Evolutionary conservation across 345 rosid species (phyloP).

Genomic region (Cardamine resedifolia): DNA sequence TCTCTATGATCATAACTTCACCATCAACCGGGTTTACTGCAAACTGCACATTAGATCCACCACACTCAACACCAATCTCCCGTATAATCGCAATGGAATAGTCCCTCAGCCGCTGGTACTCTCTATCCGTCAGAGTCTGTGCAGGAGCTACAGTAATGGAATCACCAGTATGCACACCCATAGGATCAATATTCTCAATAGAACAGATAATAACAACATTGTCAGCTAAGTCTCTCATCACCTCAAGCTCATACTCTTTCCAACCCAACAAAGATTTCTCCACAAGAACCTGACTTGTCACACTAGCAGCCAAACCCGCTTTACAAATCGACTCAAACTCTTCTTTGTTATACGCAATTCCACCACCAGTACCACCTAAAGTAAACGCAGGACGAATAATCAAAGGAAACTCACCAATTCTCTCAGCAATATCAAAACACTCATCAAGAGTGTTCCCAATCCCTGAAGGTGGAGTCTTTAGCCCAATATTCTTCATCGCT

Average conservation of each 20-base stretch:
- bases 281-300: constrained; percentile 84
- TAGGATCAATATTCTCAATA: constrained; percentile 94
- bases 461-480: constrained; percentile 94
- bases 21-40: constrained; percentile 95
- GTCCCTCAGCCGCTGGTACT: constrained; percentile 92
- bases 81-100: constrained; percentile 82
- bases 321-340: constrained; percentile 87
- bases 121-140: constrained; percentile 90
- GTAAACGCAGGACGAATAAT: constrained; percentile 97
- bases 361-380: constrained; percentile 96
- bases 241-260: constrained; percentile 98
- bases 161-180: constrained; percentile 99
- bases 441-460: constrained; percentile 82
- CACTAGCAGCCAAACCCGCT: constrained; percentile 83
- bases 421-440: constrained; percentile 65
- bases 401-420: constrained; percentile 91
- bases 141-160: constrained; percentile 99
- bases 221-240: constrained; percentile 96
- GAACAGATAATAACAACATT: constrained; percentile 97
- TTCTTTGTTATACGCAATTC: constrained; percentile 91
- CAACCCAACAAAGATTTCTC: constrained; percentile 96
- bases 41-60: constrained; percentile 98
- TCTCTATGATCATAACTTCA: constrained; percentile 97
- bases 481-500: constrained; percentile 84
- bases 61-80: constrained; percentile 99